Conservation (phyloP, 139 green algal genomes). For the Chlorella sp. region DNA sequence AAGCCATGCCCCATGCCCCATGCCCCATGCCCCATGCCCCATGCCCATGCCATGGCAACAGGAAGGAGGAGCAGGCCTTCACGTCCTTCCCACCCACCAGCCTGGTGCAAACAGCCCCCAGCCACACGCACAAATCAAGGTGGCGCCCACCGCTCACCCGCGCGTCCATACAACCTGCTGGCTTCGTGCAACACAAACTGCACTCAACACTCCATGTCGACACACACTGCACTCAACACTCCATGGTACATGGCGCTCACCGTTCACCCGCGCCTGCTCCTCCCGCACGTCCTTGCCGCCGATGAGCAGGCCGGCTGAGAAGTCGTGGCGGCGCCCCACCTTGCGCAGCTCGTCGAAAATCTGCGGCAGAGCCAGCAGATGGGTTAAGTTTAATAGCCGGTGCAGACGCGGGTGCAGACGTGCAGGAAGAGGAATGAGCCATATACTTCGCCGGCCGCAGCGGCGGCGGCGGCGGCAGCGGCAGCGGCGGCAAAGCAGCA, state of each 20-base stretch:
- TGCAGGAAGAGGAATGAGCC: background rate
- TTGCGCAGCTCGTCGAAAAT: slow-evolving; percentile 92
- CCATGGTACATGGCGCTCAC: slow-evolving; percentile 20
- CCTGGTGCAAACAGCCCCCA: background rate
- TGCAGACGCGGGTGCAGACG: background rate
- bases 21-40: too few species aligned
- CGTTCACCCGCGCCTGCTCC: slow-evolving; percentile 71
- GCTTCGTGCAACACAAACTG: too few species aligned
- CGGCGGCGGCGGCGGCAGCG: background rate
- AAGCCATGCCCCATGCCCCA: background rate
- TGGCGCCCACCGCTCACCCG: too few species aligned
- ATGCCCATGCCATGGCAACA: too few species aligned
- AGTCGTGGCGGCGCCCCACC: slow-evolving; percentile 77
- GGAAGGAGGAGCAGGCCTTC: background rate
- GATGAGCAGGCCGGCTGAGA: slow-evolving; percentile 95
- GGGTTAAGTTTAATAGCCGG: too few species aligned
- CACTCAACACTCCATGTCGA: too few species aligned
- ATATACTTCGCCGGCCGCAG: background rate
- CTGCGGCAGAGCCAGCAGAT: too few species aligned
- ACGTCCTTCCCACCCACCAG: background rate
- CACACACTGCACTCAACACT: background rate
- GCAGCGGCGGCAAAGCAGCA: background rate
- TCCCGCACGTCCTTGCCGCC: slow-evolving; percentile 91
- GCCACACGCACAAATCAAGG: too few species aligned
- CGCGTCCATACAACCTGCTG: too few species aligned